Percentiles rank a stretch among this genome's conserved stretches.
Evolutionary conservation across 352 stramenopile species (phyloP).

Genomic region (Pythium monospermum): DNA sequence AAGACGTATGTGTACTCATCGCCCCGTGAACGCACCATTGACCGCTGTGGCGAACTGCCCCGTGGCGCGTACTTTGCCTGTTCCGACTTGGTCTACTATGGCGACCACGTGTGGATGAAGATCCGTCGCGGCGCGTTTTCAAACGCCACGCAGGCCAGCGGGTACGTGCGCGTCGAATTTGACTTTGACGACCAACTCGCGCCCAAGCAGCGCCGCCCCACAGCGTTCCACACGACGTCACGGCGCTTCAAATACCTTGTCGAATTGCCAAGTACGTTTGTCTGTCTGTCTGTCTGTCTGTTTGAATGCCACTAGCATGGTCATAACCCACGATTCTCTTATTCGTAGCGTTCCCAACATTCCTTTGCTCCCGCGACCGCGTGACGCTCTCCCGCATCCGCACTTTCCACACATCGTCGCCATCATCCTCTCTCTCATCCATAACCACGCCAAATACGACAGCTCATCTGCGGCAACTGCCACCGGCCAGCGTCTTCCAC

Average conservation of each 20-base stretch:
- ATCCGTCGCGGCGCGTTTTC: constrained; percentile 74
- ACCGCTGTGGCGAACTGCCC: constrained; percentile 50
- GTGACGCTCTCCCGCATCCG: constrained; percentile 46
- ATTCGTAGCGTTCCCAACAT: constrained; percentile 36
- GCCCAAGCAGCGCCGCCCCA: constrained; percentile 17
- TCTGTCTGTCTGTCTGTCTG: neutral
- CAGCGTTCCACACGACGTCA: constrained; percentile 14
- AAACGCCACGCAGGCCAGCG: constrained; percentile 53
- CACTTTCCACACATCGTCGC: constrained; percentile 35
- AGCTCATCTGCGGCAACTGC: constrained; percentile 39
- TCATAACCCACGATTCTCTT: too few relatives aligned
- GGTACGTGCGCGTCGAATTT: constrained; percentile 64
- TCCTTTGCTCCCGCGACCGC: constrained; percentile 45
- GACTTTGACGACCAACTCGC: constrained; percentile 29
- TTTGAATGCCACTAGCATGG: too few relatives aligned
- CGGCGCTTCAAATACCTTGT: constrained; percentile 48
- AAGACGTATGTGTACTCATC: constrained; percentile 61
- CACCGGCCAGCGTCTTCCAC: constrained; percentile 62
- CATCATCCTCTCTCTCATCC: constrained; percentile 14
- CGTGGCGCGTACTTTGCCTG: constrained; percentile 68
- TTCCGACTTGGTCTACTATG: constrained; percentile 42
- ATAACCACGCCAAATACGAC: neutral
- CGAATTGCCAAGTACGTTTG: constrained; percentile 42
- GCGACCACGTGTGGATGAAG: constrained; percentile 68
- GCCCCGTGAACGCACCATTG: constrained; percentile 48